Percentiles rank a stretch among this genome's conserved stretches.
Evolutionary conservation across 169 alveolate genomes (phyloP).

Genomic region (Babesia bovis): DNA sequence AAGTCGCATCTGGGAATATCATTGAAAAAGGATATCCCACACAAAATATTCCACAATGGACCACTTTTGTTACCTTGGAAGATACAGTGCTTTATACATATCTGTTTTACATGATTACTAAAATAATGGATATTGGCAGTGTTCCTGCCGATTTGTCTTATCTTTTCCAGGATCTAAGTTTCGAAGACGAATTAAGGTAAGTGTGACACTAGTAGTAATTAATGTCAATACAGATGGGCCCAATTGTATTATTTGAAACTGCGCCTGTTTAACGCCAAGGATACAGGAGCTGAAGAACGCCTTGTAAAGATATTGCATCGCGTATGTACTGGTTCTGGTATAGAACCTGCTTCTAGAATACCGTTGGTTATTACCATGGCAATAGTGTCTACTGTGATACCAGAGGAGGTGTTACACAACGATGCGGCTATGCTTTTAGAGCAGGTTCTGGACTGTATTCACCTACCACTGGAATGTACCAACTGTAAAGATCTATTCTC

Average conservation of each 20-base stretch:
- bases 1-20: no score
- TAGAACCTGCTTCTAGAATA: background rate
- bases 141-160: background rate
- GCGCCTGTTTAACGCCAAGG: background rate
- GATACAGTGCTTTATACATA: background rate
- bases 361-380: background rate
- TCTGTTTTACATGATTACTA: background rate
- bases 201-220: background rate
- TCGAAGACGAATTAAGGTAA: conserved; percentile 13
- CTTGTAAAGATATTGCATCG: background rate
- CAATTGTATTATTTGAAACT: conserved; percentile 6
- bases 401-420: background rate
- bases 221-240: conserved; percentile 9
- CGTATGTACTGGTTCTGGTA: background rate
- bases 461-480: background rate
- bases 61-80: background rate
- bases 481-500: conserved; percentile 7
- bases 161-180: background rate
- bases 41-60: no score
- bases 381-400: background rate
- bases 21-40: no score
- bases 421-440: background rate
- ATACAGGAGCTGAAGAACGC: background rate
- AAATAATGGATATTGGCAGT: background rate
- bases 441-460: background rate